phyloP scores from a whole-genome alignment of 2,329 filamentous ascomycete species.

The Phaeosphaeria sp. region DNA sequence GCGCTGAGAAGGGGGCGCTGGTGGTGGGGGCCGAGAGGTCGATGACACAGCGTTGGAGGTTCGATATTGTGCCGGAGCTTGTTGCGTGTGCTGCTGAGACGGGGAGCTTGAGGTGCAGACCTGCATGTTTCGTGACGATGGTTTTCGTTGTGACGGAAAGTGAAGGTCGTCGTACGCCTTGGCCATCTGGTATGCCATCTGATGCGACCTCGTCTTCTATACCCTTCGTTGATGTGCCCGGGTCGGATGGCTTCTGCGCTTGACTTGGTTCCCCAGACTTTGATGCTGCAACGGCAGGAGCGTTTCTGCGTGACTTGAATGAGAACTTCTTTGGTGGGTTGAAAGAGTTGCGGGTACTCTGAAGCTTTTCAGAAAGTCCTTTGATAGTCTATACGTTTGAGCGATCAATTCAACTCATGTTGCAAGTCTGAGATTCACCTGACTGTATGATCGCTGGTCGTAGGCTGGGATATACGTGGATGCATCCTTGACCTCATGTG shows the following conservation, averaged over 20 bases:
- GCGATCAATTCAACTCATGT: neutral
- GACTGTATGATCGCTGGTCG: constrained; percentile 84
- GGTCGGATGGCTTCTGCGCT: neutral
- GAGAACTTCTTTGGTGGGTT: constrained; percentile 79
- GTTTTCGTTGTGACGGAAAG: constrained; percentile 65
- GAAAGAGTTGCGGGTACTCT: constrained; percentile 70
- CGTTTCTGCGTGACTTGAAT: constrained; percentile 70
- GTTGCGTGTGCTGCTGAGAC: constrained; percentile 73
- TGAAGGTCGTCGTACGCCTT: constrained; percentile 57
- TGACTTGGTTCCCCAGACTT: neutral
- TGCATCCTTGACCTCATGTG: constrained; percentile 84
- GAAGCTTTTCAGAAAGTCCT: constrained; percentile 77
- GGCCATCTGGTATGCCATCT: constrained; percentile 9
- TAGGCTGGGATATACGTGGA: constrained; percentile 84
- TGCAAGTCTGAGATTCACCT: constrained; percentile 58
- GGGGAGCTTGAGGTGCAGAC: constrained; percentile 80
- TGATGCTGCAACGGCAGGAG: constrained; percentile 41
- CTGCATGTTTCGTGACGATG: constrained; percentile 69
- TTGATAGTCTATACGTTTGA: constrained; percentile 72
- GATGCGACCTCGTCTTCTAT: constrained; percentile 5
- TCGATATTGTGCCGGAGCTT: constrained; percentile 74
- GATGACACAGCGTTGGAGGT: constrained; percentile 74
- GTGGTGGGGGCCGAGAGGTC: constrained; percentile 75
- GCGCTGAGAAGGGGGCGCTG: constrained; percentile 67
- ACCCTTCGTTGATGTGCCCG: constrained; percentile 14